phyloP scores from a whole-genome alignment of 169 alveolate genomes.

The Plasmodium ovale region DNA sequence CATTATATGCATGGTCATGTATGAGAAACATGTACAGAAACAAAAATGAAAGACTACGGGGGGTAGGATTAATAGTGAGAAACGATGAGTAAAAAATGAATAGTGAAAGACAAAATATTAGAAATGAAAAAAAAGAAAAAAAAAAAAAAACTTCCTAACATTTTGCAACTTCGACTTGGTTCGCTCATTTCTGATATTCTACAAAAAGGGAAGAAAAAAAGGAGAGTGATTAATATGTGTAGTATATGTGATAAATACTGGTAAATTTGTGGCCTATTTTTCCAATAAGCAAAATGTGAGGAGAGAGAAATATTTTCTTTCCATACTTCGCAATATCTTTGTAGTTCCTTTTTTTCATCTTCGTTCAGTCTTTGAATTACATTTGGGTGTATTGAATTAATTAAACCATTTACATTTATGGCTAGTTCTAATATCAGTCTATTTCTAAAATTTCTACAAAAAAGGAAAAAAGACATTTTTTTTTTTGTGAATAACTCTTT shows the following conservation, averaged over 20 bases:
- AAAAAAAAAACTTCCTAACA: too few relatives aligned
- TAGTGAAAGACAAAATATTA: too few relatives aligned
- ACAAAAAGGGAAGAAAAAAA: slow-evolving; percentile 6
- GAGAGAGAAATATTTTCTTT: too few relatives aligned
- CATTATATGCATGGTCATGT: too few relatives aligned
- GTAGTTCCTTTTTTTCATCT: slow-evolving; percentile 64
- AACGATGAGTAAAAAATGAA: too few relatives aligned
- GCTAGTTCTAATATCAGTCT: slow-evolving; percentile 74
- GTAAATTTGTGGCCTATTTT: too few relatives aligned
- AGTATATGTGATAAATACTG: neutral
- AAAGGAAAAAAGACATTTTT: neutral
- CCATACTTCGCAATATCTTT: slow-evolving; percentile 65
- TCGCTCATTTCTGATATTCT: slow-evolving; percentile 71
- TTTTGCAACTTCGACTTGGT: slow-evolving; percentile 60
- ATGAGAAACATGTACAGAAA: neutral
- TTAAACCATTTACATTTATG: slow-evolving; percentile 68
- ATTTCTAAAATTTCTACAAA: slow-evolving; percentile 67
- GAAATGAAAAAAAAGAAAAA: neutral
- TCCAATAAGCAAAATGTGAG: too few relatives aligned
- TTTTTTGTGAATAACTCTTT: neutral
- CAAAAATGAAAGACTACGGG: too few relatives aligned
- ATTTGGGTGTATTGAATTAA: slow-evolving; percentile 67
- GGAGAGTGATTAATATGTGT: too few relatives aligned
- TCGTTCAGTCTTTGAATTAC: slow-evolving; percentile 68
- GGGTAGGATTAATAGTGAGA: too few relatives aligned